These are phyloP conservation scores for Coemansia sp. DNA, from an alignment of 192 early-diverging fungal species.

Conservation along the genomic window DNA sequence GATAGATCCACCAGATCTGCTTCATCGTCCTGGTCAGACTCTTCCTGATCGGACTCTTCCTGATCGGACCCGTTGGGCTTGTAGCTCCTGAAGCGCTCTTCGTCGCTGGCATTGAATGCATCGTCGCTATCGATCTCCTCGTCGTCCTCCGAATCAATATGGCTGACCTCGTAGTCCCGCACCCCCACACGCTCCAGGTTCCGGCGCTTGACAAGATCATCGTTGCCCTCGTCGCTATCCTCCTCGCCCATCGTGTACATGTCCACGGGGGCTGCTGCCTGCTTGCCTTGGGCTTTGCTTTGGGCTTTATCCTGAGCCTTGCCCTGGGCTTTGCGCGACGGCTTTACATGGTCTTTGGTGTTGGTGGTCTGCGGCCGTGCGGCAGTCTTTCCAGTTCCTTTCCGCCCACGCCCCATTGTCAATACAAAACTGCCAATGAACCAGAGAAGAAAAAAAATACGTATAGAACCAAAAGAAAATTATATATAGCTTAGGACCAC, in stretches of 20 bases:
- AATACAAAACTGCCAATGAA: too few species aligned
- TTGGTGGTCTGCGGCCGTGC: constrained; percentile 3
- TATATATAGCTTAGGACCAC: too few species aligned
- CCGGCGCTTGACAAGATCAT: constrained; percentile 4
- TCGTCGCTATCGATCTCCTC: constrained; percentile 92
- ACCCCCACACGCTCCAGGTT: constrained; percentile 29
- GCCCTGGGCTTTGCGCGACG: neutral
- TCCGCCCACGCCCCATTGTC: constrained; percentile 15
- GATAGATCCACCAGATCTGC: constrained; percentile 56
- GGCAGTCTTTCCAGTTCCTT: constrained; percentile 8
- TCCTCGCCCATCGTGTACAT: constrained; percentile 16
- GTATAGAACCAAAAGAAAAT: too few species aligned
- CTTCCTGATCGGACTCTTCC: constrained; percentile 29
- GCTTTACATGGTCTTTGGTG: neutral
- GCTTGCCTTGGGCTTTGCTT: neutral
- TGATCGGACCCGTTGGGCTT: constrained; percentile 11
- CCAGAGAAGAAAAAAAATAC: too few species aligned
- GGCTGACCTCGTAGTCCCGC: constrained; percentile 61
- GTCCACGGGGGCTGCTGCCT: neutral
- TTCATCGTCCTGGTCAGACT: constrained; percentile 42
- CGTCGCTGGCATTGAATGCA: constrained; percentile 80
- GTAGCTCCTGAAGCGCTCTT: constrained; percentile 70
- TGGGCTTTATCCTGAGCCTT: neutral
- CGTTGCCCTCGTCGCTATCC: constrained; percentile 2
- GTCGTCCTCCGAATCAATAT: constrained; percentile 82